Evolutionary conservation across 495 filamentous ascomycete genomes (phyloP).

Genomic region (Clohesyomyces aquaticus): DNA sequence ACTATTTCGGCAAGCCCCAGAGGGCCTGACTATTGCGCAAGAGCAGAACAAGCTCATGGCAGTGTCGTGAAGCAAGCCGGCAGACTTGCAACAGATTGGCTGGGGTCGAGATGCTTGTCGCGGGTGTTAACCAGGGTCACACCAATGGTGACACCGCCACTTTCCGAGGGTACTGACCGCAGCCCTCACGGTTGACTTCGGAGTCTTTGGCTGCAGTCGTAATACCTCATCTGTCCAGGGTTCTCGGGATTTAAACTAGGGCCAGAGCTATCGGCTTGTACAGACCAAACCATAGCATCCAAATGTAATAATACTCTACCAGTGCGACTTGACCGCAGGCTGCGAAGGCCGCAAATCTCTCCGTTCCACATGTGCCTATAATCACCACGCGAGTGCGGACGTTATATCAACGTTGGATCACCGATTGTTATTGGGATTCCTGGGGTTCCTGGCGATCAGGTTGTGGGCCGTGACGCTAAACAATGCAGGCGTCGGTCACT

Average conservation of each 20-base stretch:
- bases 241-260: neutral
- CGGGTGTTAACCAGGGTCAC: neutral
- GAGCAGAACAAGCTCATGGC: constrained; percentile 42
- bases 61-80: constrained; percentile 27
- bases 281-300: neutral
- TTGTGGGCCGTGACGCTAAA: constrained; percentile 1
- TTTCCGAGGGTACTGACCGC: neutral
- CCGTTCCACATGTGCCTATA: neutral
- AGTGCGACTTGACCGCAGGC: neutral
- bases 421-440: too few species aligned
- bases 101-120: neutral
- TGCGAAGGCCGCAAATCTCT: neutral
- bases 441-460: too few species aligned
- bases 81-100: neutral
- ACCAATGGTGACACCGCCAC: neutral
- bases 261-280: neutral
- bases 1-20: constrained; percentile 91
- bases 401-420: neutral
- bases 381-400: neutral
- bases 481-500: neutral
- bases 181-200: neutral
- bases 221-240: neutral
- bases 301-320: neutral
- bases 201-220: neutral
- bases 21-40: constrained; percentile 46